Percentiles rank a stretch among this genome's conserved stretches.
These are phyloP conservation scores for Podaxis pistillaris DNA, from an alignment of 768 basidiomycete genomes.

Conservation along the genomic window DNA sequence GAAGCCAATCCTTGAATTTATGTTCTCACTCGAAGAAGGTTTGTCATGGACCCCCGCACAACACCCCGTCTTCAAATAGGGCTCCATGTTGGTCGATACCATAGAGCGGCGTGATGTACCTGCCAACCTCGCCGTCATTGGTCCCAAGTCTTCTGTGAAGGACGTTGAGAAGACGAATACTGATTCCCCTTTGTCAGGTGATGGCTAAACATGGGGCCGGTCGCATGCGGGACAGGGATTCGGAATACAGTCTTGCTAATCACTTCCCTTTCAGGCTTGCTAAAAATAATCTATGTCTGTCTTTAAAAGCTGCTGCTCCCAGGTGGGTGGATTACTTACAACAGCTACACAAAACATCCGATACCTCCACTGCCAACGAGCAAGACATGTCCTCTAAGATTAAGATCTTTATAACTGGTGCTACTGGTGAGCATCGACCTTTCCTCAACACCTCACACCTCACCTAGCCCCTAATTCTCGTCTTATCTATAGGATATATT, in stretches of 20 bases:
- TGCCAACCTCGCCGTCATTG: too few species aligned
- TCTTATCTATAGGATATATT: slow-evolving; percentile 37
- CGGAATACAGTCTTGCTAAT: background rate
- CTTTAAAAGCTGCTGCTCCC: background rate
- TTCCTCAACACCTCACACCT: background rate
- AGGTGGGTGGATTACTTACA: background rate
- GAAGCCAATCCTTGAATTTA: too few species aligned
- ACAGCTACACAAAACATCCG: background rate
- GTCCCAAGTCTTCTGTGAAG: too few species aligned
- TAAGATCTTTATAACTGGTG: slow-evolving; percentile 43
- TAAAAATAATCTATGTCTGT: background rate
- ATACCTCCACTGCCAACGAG: background rate
- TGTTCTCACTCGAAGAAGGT: too few species aligned
- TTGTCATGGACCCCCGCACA: too few species aligned
- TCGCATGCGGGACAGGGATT: background rate
- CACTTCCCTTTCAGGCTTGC: background rate
- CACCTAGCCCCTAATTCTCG: background rate
- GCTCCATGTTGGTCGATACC: too few species aligned
- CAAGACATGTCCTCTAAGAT: slow-evolving; percentile 25
- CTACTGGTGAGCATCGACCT: slow-evolving; percentile 33
- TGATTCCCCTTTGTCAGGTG: background rate
- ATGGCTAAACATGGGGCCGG: background rate
- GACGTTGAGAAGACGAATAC: too few species aligned
- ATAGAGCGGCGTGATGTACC: too few species aligned
- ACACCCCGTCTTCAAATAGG: too few species aligned